Base-by-base conservation (phyloP, 148 eudicot species). In the Amaranthus cruentus region DNA sequence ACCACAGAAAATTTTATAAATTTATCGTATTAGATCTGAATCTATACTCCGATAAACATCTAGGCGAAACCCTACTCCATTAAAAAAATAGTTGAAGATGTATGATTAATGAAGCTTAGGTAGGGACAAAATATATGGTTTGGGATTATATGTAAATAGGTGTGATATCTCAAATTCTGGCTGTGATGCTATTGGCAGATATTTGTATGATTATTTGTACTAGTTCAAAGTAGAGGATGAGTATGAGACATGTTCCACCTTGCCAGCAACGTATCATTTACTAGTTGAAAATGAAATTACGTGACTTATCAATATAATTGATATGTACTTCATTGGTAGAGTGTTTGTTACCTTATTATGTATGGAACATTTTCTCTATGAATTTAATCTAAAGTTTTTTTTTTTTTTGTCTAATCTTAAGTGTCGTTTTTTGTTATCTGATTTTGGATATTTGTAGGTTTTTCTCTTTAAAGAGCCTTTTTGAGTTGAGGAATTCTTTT, bases 121-220 rank as follows among this genome's bases (percentile, higher is more conserved):
- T 62, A 18, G 21, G 54, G 72, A 78, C 77, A 72, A 72, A 6
- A 72, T 4, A 44, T 72, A 44, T 60, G 28, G 49, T 49, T 70
- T 47, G 15, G 48, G 81, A 49, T 69, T 54, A 46, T 62, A 53
- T 38, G 56, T 75, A 61, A 46, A 62, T 73, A 47, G 54, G 47
- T 61, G 57, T 75, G 55, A 75, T 55, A 15, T 43, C 75, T 57
- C 67, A 3, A 47, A 10, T 65, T 55, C 66, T 75, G 55, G 43
- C 66, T 65, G 55, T 70, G 54, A 63, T 75, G 66, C 18, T 56
- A 64, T 62, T 69, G 55, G 58, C 60, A 79, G 78, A 72, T 66
- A 42, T 76, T 42, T 72, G 4, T 18, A 50, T 71, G 51, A 13
- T n/a, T 48, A 47, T 59, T 50, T 68, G 0, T 62, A 68, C 46